Conservation (phyloP, 306 rosid species). For the Citrullus mucosospermus region DNA sequence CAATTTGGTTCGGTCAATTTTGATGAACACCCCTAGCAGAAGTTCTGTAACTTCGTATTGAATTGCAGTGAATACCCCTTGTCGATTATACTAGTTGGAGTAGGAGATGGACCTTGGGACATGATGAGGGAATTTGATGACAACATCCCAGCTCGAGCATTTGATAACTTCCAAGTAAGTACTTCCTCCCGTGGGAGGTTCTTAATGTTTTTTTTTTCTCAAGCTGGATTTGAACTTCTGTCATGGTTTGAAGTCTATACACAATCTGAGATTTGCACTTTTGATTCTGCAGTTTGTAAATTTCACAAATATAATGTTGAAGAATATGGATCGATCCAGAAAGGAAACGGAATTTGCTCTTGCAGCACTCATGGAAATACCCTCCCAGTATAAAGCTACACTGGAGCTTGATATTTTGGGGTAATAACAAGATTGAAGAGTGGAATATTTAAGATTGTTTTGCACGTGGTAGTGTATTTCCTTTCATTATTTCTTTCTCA, state of each 20-base stretch:
- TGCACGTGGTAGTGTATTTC: not conserved
- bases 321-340: slow-evolving; percentile 50
- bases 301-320: slow-evolving; percentile 82
- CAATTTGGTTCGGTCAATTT: no score
- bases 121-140: slow-evolving; percentile 90
- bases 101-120: slow-evolving; percentile 99
- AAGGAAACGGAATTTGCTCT: slow-evolving; percentile 91
- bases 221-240: not conserved
- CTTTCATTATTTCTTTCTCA: slow-evolving; percentile 4
- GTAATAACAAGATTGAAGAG: slow-evolving; percentile 28
- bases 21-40: no score
- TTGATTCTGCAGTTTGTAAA: slow-evolving; percentile 66
- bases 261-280: slow-evolving; percentile 4
- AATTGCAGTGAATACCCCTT: slow-evolving; percentile 58
- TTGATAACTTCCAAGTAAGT: slow-evolving; percentile 88
- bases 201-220: slow-evolving; percentile 8
- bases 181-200: slow-evolving; percentile 4
- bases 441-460: slow-evolving; percentile 6
- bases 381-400: slow-evolving; percentile 83
- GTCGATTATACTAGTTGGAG: slow-evolving; percentile 85
- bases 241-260: not conserved
- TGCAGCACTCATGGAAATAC: slow-evolving; percentile 86
- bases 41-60: slow-evolving; percentile 4
- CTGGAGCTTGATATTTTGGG: slow-evolving; percentile 69
- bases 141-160: slow-evolving; percentile 81